Evolutionary conservation across 2,329 filamentous ascomycete genomes (phyloP).

Genomic region (Blastomyces emzantsi): DNA sequence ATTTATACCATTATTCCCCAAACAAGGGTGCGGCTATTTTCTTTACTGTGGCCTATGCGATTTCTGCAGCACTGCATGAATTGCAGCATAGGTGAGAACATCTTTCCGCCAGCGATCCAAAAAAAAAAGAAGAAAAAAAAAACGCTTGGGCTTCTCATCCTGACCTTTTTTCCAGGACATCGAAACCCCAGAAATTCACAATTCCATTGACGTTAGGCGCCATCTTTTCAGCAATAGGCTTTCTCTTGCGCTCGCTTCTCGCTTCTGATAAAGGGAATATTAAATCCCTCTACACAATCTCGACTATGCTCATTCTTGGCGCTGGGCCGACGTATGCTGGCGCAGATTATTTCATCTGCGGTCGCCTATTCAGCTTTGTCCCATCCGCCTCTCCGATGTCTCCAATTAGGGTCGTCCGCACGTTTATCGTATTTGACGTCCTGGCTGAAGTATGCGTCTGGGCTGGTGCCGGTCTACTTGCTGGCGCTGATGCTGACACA

Average conservation of each 20-base stretch:
- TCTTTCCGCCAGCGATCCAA: not conserved
- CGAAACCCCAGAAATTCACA: constrained; percentile 12
- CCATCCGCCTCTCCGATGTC: constrained; percentile 12
- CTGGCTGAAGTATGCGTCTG: constrained; percentile 13
- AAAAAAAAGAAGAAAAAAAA: not conserved
- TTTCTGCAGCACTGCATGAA: constrained; percentile 4
- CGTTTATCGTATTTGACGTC: constrained; percentile 13
- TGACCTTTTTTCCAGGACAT: not conserved
- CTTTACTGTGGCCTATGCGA: not conserved
- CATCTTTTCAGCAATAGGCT: constrained; percentile 11
- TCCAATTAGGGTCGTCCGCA: constrained; percentile 10
- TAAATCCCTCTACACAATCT: constrained; percentile 5
- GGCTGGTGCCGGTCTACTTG: constrained; percentile 7
- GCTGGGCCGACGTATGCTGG: constrained; percentile 14
- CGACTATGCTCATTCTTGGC: constrained; percentile 13
- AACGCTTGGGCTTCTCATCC: not conserved
- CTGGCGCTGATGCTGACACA: not conserved
- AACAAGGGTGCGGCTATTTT: constrained; percentile 4
- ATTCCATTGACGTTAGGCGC: constrained; percentile 11
- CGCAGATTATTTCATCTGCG: constrained; percentile 14
- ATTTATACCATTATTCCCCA: constrained; percentile 8
- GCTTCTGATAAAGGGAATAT: constrained; percentile 6
- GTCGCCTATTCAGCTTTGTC: constrained; percentile 12
- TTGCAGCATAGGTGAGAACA: constrained; percentile 3
- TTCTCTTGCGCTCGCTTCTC: constrained; percentile 9